Evolutionary conservation across 2,329 filamentous ascomycete genomes (phyloP).

Genomic region (Apiospora hydei): DNA sequence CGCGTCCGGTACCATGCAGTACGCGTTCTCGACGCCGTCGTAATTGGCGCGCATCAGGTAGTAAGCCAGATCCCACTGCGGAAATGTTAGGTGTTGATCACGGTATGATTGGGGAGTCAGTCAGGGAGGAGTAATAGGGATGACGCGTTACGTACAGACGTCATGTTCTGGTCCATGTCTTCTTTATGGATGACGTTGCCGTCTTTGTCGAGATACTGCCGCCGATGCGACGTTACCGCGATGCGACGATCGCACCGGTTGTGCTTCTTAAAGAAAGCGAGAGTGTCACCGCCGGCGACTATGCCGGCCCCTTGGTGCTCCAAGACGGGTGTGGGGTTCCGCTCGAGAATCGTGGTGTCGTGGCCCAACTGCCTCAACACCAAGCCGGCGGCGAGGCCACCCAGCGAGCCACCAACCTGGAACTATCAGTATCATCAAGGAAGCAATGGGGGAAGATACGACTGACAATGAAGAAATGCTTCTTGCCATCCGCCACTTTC

Average conservation of each 20-base stretch:
- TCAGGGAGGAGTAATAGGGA: neutral
- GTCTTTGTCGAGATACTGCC: constrained; percentile 44
- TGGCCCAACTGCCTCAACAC: constrained; percentile 51
- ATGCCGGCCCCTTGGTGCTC: constrained; percentile 58
- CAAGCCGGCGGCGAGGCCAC: constrained; percentile 48
- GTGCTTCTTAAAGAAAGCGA: constrained; percentile 50
- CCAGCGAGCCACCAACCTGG: constrained; percentile 52
- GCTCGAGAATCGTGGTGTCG: constrained; percentile 52
- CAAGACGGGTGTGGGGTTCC: constrained; percentile 49
- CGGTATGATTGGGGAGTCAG: neutral
- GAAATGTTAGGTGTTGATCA: neutral
- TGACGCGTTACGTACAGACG: constrained; percentile 36
- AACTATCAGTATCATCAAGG: neutral
- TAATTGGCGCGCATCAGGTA: constrained; percentile 53
- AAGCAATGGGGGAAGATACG: neutral
- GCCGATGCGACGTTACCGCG: constrained; percentile 39
- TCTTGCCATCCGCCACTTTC: neutral
- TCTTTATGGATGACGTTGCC: constrained; percentile 44
- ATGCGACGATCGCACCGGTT: constrained; percentile 46
- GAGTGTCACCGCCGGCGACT: constrained; percentile 52
- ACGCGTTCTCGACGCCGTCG: constrained; percentile 45
- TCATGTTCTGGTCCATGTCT: constrained; percentile 52
- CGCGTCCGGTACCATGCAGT: constrained; percentile 40
- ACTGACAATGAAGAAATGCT: constrained; percentile 24
- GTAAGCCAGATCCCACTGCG: constrained; percentile 53